These are phyloP conservation scores for Coriolopsis trogii DNA, from an alignment of 1,284 basidiomycete genomes.

Conservation along the genomic window DNA sequence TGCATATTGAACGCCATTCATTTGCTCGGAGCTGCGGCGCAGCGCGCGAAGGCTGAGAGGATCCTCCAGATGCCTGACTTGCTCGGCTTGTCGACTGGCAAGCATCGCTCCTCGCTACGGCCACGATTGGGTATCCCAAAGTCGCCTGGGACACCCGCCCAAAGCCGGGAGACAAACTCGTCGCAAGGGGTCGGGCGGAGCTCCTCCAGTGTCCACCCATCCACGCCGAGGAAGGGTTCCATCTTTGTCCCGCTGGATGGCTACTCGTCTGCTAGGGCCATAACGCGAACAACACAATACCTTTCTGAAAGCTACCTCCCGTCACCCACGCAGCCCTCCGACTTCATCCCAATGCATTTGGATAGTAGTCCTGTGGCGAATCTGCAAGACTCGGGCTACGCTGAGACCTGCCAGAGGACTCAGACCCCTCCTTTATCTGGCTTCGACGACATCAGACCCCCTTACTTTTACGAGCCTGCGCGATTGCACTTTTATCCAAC, in stretches of 20 bases:
- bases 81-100: conserved; percentile 8
- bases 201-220: too few species aligned
- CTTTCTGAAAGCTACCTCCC: conserved; percentile 30
- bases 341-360: conserved; percentile 29
- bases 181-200: too few species aligned
- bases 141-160: too few species aligned
- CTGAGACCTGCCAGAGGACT: conserved; percentile 7
- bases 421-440: not conserved
- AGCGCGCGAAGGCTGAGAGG: conserved; percentile 6
- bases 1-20: not conserved
- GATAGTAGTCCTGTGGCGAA: conserved; percentile 23
- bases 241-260: too few species aligned
- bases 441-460: not conserved
- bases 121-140: too few species aligned
- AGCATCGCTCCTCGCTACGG: too few species aligned
- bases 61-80: conserved; percentile 20
- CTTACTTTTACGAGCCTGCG: conserved; percentile 5
- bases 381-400: conserved; percentile 17
- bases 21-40: conserved; percentile 35
- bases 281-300: too few species aligned
- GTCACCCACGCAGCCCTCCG: not conserved
- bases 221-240: too few species aligned
- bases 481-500: conserved; percentile 20
- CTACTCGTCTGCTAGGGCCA: too few species aligned
- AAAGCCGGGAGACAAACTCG: too few species aligned